Base-by-base conservation (phyloP, 768 basidiomycete species). In the Asterophora parasitica region DNA sequence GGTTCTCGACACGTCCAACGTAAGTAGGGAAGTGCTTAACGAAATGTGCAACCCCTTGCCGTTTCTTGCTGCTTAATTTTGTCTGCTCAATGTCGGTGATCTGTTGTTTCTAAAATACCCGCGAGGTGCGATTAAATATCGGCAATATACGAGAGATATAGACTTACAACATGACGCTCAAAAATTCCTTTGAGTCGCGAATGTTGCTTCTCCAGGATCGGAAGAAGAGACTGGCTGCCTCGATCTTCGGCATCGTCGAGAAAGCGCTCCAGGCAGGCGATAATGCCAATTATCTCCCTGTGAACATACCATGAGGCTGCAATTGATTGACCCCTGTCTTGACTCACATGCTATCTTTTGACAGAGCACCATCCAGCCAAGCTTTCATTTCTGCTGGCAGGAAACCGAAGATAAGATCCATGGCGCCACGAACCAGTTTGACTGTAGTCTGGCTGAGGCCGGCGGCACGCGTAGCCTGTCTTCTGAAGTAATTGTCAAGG, bases 331-430 rank as follows among this genome's bases (percentile, higher is more conserved):
- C 9, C 17, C 41, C 28, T 23, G 23, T 6, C 3, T 23, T 23
- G 7, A 44, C 64, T 65, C 62, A 93, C 94, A 94, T 71, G 50
- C 67, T 73, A 62, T 96, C 94, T 55, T 78, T 83, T 28, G 77
- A 75, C 34, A 94, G 58, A 0, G 88, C 86, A 13, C 64, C 73
- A 54, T 98, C 94, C 11, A 93, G 71, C 92, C 92, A 97, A 17
- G 72, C 68, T 65, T 87, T 90, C 51, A 97, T 48, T 61, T 95
- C 93, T 1, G 74, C 72, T 2, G 86, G 84, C 13, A 98, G 69
- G 70, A 95, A 98, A 7, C 93, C 92, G 63, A 97, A 98, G 44
- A 97, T 92, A 44, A 95, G 68, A 55, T 98, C 95, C 87, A 97
- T 82, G 23, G 92, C 90, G 2, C 85, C 84, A 15, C 91, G 81